Evolutionary conservation across 345 rosid species (phyloP).

Genomic region (Pistacia atlantica): DNA sequence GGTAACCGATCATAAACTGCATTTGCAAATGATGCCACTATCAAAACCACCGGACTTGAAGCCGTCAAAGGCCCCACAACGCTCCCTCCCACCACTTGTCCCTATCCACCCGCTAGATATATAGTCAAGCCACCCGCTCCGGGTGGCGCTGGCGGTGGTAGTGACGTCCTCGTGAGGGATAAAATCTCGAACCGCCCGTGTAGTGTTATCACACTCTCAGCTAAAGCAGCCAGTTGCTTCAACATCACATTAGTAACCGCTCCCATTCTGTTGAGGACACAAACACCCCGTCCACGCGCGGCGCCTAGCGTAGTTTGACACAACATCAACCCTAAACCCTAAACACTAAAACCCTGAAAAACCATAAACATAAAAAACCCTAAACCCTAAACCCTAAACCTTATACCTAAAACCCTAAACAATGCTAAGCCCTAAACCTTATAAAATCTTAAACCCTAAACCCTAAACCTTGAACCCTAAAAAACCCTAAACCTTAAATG

Average conservation of each 20-base stretch:
- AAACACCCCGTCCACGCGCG: constrained; percentile 61
- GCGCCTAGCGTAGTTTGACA: constrained; percentile 55
- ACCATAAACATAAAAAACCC: no score
- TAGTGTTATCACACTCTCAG: constrained; percentile 63
- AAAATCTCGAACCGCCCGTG: constrained; percentile 75
- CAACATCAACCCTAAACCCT: constrained; percentile 31
- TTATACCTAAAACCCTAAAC: no score
- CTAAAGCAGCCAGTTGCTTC: constrained; percentile 55
- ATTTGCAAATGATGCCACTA: constrained; percentile 72
- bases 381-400: no score
- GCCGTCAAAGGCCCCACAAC: constrained; percentile 73
- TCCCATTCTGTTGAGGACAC: constrained; percentile 61
- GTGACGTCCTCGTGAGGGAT: constrained; percentile 63
- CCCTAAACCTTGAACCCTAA: no score
- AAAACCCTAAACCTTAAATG: no score
- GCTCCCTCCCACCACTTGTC: constrained; percentile 73
- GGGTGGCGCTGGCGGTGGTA: constrained; percentile 76
- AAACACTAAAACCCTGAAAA: no score
- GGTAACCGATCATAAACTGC: constrained; percentile 78
- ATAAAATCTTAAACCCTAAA: no score
- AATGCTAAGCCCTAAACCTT: no score
- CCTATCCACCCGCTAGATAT: constrained; percentile 72
- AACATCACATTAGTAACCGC: constrained; percentile 64
- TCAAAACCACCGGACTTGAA: constrained; percentile 66
- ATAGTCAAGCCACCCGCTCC: constrained; percentile 68